Conservation (phyloP, 768 basidiomycete genomes). For the Gymnopilus dilepis region DNA sequence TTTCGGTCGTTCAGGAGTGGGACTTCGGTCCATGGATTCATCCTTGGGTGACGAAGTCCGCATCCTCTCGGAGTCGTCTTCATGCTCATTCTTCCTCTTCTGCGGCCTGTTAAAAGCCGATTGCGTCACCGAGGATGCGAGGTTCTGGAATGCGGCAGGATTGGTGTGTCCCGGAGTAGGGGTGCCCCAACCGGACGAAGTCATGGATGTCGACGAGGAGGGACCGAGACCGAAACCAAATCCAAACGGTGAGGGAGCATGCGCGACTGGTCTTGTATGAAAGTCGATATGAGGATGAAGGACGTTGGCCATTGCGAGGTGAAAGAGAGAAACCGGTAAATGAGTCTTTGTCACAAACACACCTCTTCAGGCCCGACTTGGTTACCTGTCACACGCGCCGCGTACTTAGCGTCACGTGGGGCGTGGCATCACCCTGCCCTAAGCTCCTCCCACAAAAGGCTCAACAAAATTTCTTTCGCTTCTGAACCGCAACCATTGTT, state of each 20-base stretch:
- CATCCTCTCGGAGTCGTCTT: conserved; percentile 61
- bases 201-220: conserved; percentile 47
- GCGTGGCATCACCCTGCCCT: conserved; percentile 42
- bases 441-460: conserved; percentile 25
- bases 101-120: conserved; percentile 46
- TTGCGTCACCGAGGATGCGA: conserved; percentile 56
- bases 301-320: conserved; percentile 69
- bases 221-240: conserved; percentile 73
- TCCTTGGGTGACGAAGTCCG: conserved; percentile 49
- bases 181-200: conserved; percentile 51
- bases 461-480: conserved; percentile 8
- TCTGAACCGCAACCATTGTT: conserved; percentile 10
- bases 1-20: conserved; percentile 81
- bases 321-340: conserved; percentile 19
- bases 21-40: conserved; percentile 84
- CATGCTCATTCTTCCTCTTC: conserved; percentile 71
- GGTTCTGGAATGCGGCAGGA: conserved; percentile 58
- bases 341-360: conserved; percentile 9
- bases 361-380: conserved; percentile 8
- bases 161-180: conserved; percentile 53
- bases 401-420: conserved; percentile 12
- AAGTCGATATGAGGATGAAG: conserved; percentile 70
- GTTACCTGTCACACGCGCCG: conserved; percentile 3
- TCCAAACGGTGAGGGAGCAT: conserved; percentile 68
- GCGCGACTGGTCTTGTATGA: conserved; percentile 59